Evolutionary conservation across 2,329 filamentous ascomycete species (phyloP), one percentile per base, ranked within the genome.

Genomic region (Davidsoniella eucalypti): DNA sequence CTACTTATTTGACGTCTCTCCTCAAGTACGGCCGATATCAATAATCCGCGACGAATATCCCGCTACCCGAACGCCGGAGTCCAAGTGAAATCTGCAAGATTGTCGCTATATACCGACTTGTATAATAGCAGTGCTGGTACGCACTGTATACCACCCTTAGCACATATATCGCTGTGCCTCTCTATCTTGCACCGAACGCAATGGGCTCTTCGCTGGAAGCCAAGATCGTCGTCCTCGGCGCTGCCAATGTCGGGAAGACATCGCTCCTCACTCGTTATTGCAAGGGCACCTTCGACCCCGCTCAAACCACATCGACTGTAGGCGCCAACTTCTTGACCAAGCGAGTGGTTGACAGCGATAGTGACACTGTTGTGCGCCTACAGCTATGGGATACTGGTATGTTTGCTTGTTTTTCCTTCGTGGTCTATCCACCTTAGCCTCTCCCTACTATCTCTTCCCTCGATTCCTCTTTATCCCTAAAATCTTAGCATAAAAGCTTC

Each of bases 341-440:
- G 66, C 78, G 81, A 60, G 80, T 87, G 54, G 72, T 84, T 57
- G 88, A 95, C 65, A 78, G 77, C 54, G 85, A 94, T 62, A 85
- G 82, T 18, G 85, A 90, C 59, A 92, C 87, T 1, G 73, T 84
- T 21, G 87, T 95, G 36, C 79, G 88, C n/a, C 71, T 95, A 37
- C 88, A 95, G 61, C 93, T 95, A 57, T 95, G 88, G 88, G 88
- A 95, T 62, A 95, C 88, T 33, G 87, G 75, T 77, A 62, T 53
- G 59, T 57, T 21, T 9, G 16, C 44, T 49, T n/a, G 36, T 43
- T n/a, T 48, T 36, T 55, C 55, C 33, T 42, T 43, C 38, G 36
- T 51, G 39, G 53, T 51, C 42, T 33, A 50, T 29, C 43, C 39
- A 37, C n/a, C 41, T 47, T 47, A 23, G 38, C 42, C 36, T 51